These are phyloP conservation scores for Carpinus fangiana DNA, from an alignment of 306 rosid genomes.

Conservation along the genomic window DNA sequence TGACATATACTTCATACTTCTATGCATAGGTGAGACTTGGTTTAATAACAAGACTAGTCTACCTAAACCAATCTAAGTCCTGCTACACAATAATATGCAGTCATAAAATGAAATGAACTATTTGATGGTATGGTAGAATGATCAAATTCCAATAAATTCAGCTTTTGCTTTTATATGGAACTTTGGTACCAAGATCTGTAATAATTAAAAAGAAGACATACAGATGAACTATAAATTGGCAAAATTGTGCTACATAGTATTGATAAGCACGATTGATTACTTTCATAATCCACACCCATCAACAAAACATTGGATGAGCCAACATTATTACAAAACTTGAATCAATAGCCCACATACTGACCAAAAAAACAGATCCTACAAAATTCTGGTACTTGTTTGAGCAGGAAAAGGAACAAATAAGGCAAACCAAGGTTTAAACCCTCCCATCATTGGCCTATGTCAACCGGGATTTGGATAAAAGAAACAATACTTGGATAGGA, in stretches of 20 bases:
- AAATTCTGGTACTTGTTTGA: background rate
- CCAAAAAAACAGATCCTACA: background rate
- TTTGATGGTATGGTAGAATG: too few species aligned
- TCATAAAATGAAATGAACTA: too few species aligned
- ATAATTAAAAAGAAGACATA: background rate
- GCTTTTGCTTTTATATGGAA: too few species aligned
- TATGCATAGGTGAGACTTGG: too few species aligned
- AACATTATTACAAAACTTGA: conserved; percentile 1
- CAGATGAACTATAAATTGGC: background rate
- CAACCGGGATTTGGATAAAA: background rate
- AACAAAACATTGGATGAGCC: conserved; percentile 2
- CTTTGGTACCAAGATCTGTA: background rate
- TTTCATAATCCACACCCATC: background rate
- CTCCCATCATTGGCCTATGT: background rate
- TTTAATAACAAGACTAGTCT: too few species aligned
- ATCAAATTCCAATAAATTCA: too few species aligned
- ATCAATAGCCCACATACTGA: background rate
- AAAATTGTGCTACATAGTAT: background rate
- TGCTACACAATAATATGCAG: too few species aligned
- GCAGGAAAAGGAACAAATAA: background rate
- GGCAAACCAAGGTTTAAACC: conserved; percentile 43
- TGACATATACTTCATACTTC: too few species aligned
- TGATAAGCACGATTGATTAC: background rate
- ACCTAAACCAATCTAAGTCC: too few species aligned
- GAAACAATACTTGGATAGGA: too few species aligned